Evolutionary conservation across 805 yeast genomes (phyloP), one percentile per base, ranked within the genome.

Genomic region (Myxozyma kluyveri): DNA sequence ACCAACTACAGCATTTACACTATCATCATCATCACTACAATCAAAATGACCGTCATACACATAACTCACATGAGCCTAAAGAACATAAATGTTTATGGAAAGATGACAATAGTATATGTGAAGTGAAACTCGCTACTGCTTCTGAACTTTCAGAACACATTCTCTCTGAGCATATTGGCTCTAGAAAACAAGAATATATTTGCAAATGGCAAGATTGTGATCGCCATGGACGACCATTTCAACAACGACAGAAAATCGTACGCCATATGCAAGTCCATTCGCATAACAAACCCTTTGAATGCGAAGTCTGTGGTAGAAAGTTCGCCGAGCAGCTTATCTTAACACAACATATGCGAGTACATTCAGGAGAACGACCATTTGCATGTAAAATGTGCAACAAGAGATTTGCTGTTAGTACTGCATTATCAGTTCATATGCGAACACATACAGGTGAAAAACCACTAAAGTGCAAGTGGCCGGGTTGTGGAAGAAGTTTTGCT

Each of bases 391-490:
- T 73, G 1, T 91, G 99, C 67, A 83, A 78, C 3, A 90, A 88
- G 66, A 66, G 72, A 23, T 91, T 91, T 71, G 85, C 96, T 9
- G 88, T 95, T 1, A 79, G 86, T 26, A 83, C 93, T 3, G 83
- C 93, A 14, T 72, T 90, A 41, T 84, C 88, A 1, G 88, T 91
- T 27, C 98, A 93, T 69, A 69, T 78, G 42, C 74, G 98, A 54
- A 83, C 83, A 1, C 99, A 91, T 68, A 86, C 96, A 0, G 97
- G 97, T 1, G 91, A 85, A 54, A 88, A 85, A 67, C 97, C 97
- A 2, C 72, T 91, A 59, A 72, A 69, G 31, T 91, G 98, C 68
- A 83, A 82, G 57, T 78, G 79, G 69, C 88, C 87, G 0, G 84
- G 86, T 1, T 91, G 99, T 67, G 83, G 81, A 17, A 89, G 87